A percentile compares a stretch with the other conserved stretches of the same genome.
Conservation (phyloP, 176 grass and related monocot genomes). For the Olyra latifolia region DNA sequence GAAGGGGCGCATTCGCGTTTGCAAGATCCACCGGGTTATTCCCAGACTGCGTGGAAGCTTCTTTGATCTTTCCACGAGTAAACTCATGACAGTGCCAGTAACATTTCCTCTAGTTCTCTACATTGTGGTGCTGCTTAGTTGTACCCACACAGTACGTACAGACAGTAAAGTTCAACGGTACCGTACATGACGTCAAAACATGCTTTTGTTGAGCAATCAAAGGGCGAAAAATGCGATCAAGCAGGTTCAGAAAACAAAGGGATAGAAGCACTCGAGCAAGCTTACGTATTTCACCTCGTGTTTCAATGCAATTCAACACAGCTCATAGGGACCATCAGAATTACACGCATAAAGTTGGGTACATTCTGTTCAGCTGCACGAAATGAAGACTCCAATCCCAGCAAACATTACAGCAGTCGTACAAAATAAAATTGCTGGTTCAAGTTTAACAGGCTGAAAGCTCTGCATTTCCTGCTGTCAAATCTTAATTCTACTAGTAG, state of each 20-base stretch:
- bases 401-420: not conserved
- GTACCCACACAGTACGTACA: too few species aligned
- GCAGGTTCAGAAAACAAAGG: not conserved
- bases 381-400: not conserved
- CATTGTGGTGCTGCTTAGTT: too few species aligned
- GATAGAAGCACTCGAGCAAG: not conserved
- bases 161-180: too few species aligned
- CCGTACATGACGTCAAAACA: not conserved
- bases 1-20: too few species aligned
- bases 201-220: not conserved
- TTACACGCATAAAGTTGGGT: not conserved
- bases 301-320: not conserved
- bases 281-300: not conserved
- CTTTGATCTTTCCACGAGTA: too few species aligned
- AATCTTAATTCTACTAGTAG: slow-evolving; percentile 1
- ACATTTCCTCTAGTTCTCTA: too few species aligned
- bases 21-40: too few species aligned
- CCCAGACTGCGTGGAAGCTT: too few species aligned
- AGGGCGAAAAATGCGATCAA: not conserved
- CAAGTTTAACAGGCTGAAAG: not conserved
- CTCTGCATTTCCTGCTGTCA: not conserved
- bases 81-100: too few species aligned
- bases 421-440: not conserved
- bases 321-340: too few species aligned
- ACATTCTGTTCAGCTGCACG: not conserved